Conservation (phyloP, 148 eudicot species). For the Camellia sinensis region DNA sequence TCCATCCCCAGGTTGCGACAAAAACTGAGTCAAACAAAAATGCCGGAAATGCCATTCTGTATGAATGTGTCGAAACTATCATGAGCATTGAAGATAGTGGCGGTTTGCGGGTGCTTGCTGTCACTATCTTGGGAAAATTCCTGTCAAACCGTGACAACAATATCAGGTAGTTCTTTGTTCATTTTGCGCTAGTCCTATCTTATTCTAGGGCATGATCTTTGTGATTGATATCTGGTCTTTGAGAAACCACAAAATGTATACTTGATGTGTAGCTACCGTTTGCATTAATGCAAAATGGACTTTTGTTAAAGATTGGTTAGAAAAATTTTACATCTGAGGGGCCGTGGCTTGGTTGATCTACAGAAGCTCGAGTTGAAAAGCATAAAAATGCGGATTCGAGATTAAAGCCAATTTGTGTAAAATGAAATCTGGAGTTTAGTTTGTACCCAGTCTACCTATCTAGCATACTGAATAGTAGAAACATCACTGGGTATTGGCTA, state of each 20-base stretch:
- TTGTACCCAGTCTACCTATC: neutral
- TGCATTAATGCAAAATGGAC: too few species aligned
- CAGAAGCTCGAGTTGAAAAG: neutral
- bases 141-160: constrained; percentile 96
- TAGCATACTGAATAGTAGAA: neutral
- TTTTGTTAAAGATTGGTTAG: neutral
- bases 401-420: neutral
- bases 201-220: neutral
- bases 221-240: neutral
- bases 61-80: constrained; percentile 96
- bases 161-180: constrained; percentile 55
- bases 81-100: constrained; percentile 93
- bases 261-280: neutral
- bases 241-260: constrained; percentile 8
- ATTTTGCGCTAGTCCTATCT: constrained; percentile 4
- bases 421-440: neutral
- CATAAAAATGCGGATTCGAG: neutral
- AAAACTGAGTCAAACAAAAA: constrained; percentile 98
- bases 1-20: constrained; percentile 78
- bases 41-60: constrained; percentile 96
- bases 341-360: neutral
- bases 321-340: neutral
- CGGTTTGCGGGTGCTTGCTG: constrained; percentile 96
- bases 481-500: neutral
- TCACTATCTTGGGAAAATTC: constrained; percentile 94